Base-by-base conservation (phyloP, 306 rosid species). In the Fragaria vesca region DNA sequence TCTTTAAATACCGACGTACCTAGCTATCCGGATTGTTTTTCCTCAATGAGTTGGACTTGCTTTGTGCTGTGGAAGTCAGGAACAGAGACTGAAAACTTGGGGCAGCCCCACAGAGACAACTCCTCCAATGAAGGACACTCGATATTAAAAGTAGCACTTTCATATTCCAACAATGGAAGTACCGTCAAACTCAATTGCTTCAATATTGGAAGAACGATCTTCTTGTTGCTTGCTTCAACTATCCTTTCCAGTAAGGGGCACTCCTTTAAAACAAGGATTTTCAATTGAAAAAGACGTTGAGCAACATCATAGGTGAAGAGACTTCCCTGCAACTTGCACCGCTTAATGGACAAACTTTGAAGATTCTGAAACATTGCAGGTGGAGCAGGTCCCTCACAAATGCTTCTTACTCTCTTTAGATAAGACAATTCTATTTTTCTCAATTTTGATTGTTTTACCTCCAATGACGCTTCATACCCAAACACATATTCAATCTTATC, bases 21-120 rank as follows among this genome's bases (percentile, higher is more conserved):
- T 51, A 2, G 38, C 38, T 34, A 51, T 76, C 67, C 9, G 45
- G 9, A 42, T 42, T 42, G 8, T 42, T 42, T 42, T 42, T 42
- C 45, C 45, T 42, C 45, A 42, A 0, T 2, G 17, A 47, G 20
- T 26, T 20, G 15, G 79, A 76, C 79, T 26, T 48, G 61, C 6
- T 45, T 76, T 12, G 45, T 45, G 79, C 79, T 76, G 62, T 76
- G 36, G 42, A 76, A 62, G 46, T 63, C 3, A 15, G 52, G 12
- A 48, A 13, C 18, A 12, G 61, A 28, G n/a, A 18, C 28, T 5
- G 17, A 12, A 18, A 63, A 32, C 5, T 8, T 65, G 17, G 24
- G 24, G 24, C 24, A 24, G 24, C 24, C 24, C 24, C 24, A 24
- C 24, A 24, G 24, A 24, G 24, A 24, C 24, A 24, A 24, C 24